Base-by-base conservation (phyloP, 139 green algal species). In the Trebouxia sp. region DNA sequence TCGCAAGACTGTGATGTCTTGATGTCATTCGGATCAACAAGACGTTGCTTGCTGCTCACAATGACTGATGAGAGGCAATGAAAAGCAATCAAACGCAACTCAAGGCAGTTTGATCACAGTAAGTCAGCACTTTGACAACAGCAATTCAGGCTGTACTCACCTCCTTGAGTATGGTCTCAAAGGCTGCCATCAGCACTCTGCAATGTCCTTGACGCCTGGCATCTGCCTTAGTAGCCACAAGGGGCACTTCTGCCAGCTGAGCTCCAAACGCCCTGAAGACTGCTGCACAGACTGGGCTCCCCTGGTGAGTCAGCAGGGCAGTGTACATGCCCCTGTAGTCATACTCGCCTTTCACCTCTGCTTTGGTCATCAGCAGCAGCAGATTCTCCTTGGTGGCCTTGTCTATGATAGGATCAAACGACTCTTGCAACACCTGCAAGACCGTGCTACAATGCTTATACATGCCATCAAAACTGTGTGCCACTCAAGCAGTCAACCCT, bases 341-440 rank as follows among this genome's bases (percentile, higher is more conserved):
- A 81, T 88, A 97, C 45, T 94, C 91, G 1, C 92, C 90, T 7
- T 82, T 35, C 32, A 83, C 78, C 56, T 87, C 80, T 10, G 92
- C 89, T 30, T 93, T 75, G 28, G 97, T 90, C 91, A 98, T 98
- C 58, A 91, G 80, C 17, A 89, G 89, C 85, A 98, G 85, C 81
- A 98, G 88, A 89, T 98, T 93, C 28, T 85, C 81, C 43, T 88
- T 86, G 24, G 87, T 94, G 50, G 76, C 80, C 10, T 86, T 76
- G 80, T 98, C 94, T 45, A 95, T 90, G 83, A 98, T 97, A 65
- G 94, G 94, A 83, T 97, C 93, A 79, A 98, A 98, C 12, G 82
- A 90, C 83, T 93, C 86, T 78, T 88, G 76, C 41, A 93, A 82
- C 35, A 94, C 80, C 28, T 80, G 62, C 39, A 32, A 38, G 28